Evolutionary conservation across 2,329 filamentous ascomycete species (phyloP).

Genomic region (Diaporthe ilicicola): DNA sequence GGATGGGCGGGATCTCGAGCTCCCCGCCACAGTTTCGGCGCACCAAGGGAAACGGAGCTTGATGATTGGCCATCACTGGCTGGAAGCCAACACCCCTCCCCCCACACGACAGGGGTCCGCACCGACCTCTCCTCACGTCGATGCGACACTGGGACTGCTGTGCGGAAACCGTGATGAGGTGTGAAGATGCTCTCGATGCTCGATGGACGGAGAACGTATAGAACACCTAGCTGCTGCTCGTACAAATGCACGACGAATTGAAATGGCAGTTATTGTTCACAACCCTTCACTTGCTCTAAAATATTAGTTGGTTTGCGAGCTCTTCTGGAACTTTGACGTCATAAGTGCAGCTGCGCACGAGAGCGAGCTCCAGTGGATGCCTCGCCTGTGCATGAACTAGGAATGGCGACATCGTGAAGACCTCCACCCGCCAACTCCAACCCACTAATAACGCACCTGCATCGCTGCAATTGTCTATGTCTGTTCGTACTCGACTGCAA

Average conservation of each 20-base stretch:
- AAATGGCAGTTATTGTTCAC: neutral
- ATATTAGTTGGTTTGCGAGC: neutral
- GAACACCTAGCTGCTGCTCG: neutral
- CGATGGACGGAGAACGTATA: neutral
- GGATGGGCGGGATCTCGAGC: conserved; percentile 6
- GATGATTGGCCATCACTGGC: neutral
- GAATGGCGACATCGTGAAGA: neutral
- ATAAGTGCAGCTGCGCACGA: neutral
- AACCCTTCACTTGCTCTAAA: neutral
- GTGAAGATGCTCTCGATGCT: conserved; percentile 1
- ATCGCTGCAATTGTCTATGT: neutral
- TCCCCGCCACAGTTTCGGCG: neutral
- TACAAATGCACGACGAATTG: neutral
- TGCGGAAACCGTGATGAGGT: neutral
- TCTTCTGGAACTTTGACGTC: conserved; percentile 8
- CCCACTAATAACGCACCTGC: neutral
- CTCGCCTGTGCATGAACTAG: neutral
- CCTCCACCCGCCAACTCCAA: neutral
- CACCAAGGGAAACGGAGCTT: neutral
- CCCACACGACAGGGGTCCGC: neutral
- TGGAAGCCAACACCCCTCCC: neutral
- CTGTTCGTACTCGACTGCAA: conserved; percentile 1
- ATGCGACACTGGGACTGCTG: neutral
- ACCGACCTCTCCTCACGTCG: conserved; percentile 10
- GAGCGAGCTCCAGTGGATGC: neutral